These are phyloP conservation scores for Venturia oleaginea DNA, from an alignment of 2,329 filamentous ascomycete genomes.

Conservation along the genomic window DNA sequence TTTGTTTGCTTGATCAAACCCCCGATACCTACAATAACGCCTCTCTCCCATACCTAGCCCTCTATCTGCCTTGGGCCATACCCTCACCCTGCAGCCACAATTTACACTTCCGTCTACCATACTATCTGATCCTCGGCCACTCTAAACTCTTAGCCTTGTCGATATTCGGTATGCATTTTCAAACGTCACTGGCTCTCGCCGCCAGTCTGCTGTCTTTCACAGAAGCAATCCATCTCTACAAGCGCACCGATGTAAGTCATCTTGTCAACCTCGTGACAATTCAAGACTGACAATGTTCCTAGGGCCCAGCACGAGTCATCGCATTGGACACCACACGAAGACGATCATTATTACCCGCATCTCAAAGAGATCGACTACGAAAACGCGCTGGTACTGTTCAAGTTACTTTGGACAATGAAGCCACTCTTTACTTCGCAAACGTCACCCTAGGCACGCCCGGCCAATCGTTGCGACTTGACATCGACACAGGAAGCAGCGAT, in stretches of 20 bases:
- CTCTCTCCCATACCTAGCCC: not conserved
- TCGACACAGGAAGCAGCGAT: constrained; percentile 56
- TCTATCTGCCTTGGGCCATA: not conserved
- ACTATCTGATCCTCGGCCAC: not conserved
- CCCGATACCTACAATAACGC: not conserved
- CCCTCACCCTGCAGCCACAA: not conserved
- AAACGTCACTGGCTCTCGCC: constrained; percentile 5
- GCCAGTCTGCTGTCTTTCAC: constrained; percentile 9
- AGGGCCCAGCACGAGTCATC: constrained; percentile 8
- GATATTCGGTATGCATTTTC: constrained; percentile 1
- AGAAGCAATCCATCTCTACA: not conserved
- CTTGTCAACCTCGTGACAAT: not conserved
- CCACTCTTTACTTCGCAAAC: constrained; percentile 52
- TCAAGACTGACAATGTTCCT: not conserved
- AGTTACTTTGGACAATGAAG: constrained; percentile 44
- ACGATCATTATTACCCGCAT: not conserved
- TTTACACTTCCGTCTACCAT: not conserved
- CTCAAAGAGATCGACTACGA: constrained; percentile 9
- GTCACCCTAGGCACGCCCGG: constrained; percentile 48
- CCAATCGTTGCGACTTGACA: constrained; percentile 46
- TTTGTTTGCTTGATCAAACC: not conserved
- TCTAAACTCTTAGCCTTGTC: not conserved
- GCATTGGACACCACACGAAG: constrained; percentile 9
- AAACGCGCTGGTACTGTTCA: constrained; percentile 7
- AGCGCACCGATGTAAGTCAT: constrained; percentile 5